These are phyloP conservation scores for Beauveria pseudobassiana DNA, from an alignment of 2,329 filamentous ascomycete genomes.

Conservation along the genomic window DNA sequence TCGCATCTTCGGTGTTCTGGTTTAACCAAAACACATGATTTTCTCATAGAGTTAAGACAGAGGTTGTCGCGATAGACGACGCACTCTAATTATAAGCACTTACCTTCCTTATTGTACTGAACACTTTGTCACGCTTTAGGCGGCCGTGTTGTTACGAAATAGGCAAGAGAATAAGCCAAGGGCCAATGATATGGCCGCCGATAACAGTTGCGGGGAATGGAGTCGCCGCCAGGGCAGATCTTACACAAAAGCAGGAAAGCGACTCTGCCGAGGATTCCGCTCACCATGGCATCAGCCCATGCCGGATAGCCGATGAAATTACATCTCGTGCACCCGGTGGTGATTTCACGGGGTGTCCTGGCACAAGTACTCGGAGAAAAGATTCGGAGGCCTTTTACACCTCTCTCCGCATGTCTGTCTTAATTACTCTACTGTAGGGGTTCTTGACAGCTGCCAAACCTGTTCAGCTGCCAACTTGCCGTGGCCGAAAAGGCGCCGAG, in stretches of 20 bases:
- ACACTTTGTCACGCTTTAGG: background rate
- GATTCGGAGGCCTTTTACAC: background rate
- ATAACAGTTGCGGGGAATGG: background rate
- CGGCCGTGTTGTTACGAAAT: background rate
- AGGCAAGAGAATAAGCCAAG: slow-evolving; percentile 3
- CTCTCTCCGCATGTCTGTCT: background rate
- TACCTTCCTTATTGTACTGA: background rate
- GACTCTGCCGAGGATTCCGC: background rate
- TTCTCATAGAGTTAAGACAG: too few species aligned
- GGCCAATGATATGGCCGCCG: background rate
- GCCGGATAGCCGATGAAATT: background rate
- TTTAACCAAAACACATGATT: background rate
- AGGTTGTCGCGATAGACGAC: background rate
- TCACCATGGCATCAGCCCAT: background rate
- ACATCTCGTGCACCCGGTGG: too few species aligned
- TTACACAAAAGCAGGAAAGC: background rate
- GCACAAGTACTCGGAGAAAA: too few species aligned
- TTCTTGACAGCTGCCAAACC: background rate
- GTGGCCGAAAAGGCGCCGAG: background rate
- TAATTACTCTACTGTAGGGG: background rate
- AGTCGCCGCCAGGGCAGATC: background rate
- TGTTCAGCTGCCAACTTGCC: background rate
- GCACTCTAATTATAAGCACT: background rate
- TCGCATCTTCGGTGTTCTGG: background rate
- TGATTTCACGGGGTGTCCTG: background rate